Conservation (phyloP, 805 yeast genomes). For the Nakazawaea molendinolei region DNA sequence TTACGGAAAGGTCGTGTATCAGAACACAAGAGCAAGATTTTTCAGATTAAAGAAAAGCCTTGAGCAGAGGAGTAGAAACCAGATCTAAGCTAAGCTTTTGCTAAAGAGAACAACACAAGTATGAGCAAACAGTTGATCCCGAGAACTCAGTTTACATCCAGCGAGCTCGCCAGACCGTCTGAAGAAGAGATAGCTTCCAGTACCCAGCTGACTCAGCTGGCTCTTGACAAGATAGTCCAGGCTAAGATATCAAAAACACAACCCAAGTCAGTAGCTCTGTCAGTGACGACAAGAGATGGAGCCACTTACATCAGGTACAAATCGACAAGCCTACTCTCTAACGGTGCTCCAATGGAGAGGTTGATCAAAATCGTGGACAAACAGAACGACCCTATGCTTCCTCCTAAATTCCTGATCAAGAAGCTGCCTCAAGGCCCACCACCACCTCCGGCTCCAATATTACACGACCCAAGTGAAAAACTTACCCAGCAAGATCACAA, state of each 20-base stretch:
- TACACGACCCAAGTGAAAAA: constrained; percentile 49
- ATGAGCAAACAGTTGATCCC: too few relatives aligned
- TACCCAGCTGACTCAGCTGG: constrained; percentile 48
- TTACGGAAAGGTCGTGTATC: too few relatives aligned
- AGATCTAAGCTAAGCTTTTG: too few relatives aligned
- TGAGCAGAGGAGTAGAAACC: too few relatives aligned
- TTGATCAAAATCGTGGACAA: constrained; percentile 60
- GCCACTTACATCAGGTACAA: constrained; percentile 40
- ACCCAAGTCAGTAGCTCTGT: constrained; percentile 15
- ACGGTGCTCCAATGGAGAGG: constrained; percentile 29
- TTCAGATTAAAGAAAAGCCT: too few relatives aligned
- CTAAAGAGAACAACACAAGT: too few relatives aligned
- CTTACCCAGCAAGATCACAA: constrained; percentile 67
- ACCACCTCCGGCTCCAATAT: constrained; percentile 49
- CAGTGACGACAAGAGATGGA: constrained; percentile 21
- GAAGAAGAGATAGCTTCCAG: constrained; percentile 40
- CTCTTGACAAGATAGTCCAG: constrained; percentile 46
- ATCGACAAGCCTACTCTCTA: constrained; percentile 28
- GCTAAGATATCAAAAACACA: constrained; percentile 31
- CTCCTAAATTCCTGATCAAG: constrained; percentile 67
- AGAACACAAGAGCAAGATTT: too few relatives aligned
- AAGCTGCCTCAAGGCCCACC: constrained; percentile 67
- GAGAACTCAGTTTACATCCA: too few relatives aligned
- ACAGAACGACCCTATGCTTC: constrained; percentile 79
- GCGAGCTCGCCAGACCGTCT: constrained; percentile 15